Conservation (phyloP, 192 early-diverging fungal species). For the Coemansia furcata region DNA sequence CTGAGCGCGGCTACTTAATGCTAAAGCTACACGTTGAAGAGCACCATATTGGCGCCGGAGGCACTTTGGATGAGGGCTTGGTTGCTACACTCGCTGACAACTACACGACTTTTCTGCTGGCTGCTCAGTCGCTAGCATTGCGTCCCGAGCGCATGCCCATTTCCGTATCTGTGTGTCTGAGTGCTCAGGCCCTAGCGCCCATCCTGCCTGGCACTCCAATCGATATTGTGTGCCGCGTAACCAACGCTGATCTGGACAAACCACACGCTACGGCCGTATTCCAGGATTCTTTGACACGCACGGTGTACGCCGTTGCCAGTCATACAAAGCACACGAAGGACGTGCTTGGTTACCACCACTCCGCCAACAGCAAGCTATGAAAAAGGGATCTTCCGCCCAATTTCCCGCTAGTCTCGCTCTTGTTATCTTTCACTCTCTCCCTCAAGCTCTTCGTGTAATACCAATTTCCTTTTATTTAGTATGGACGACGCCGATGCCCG, state of each 20-base stretch:
- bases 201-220: conserved; percentile 17
- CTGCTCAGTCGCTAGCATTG: conserved; percentile 13
- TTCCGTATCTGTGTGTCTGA: conserved; percentile 34
- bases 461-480: not conserved
- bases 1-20: conserved; percentile 3
- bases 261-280: conserved; percentile 30
- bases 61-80: conserved; percentile 41
- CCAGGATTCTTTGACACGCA: conserved; percentile 3
- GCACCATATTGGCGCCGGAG: conserved; percentile 24
- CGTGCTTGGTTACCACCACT: conserved; percentile 10
- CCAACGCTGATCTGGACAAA: not conserved
- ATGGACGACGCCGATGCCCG: conserved; percentile 7
- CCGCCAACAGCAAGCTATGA: conserved; percentile 2
- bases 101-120: conserved; percentile 32
- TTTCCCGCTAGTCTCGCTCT: not conserved
- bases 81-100: conserved; percentile 40
- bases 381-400: not conserved
- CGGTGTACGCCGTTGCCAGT: conserved; percentile 30
- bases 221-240: conserved; percentile 17
- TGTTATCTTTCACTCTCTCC: not conserved
- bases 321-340: conserved; percentile 37
- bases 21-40: conserved; percentile 10
- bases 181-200: conserved; percentile 20
- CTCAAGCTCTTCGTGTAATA: not conserved
- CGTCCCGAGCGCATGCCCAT: conserved; percentile 18